Percentiles rank a stretch among this genome's conserved stretches.
phyloP scores from a whole-genome alignment of 345 rosid genomes.

The Brassica carinata region DNA sequence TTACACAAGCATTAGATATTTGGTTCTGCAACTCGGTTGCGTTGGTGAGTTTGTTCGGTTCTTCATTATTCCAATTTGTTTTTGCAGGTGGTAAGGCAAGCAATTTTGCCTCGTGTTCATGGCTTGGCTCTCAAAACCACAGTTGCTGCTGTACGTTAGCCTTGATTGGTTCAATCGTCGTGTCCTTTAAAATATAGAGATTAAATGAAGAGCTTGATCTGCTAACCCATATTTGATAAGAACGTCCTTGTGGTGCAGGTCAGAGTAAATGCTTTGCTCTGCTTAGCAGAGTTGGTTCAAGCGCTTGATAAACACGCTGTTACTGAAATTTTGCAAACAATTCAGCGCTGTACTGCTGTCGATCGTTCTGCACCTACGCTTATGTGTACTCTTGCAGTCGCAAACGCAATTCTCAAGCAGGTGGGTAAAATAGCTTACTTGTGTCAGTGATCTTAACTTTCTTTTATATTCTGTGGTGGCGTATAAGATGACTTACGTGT shows the following conservation, averaged over 20 bases:
- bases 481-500: conserved; percentile 4
- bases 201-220: conserved; percentile 16
- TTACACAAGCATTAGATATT: conserved; percentile 6
- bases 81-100: conserved; percentile 86
- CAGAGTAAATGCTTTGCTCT: conserved; percentile 88
- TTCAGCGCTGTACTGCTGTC: conserved; percentile 92
- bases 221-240: conserved; percentile 7
- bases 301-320: conserved; percentile 74
- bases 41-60: not conserved
- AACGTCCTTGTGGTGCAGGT: conserved; percentile 54
- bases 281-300: conserved; percentile 76
- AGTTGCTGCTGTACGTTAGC: conserved; percentile 87
- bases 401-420: conserved; percentile 88
- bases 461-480: not conserved
- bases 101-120: conserved; percentile 93
- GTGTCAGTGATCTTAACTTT: not conserved
- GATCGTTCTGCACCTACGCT: conserved; percentile 95
- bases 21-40: conserved; percentile 18
- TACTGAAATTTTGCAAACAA: conserved; percentile 76
- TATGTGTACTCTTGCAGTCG: conserved; percentile 91
- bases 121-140: conserved; percentile 95
- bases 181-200: not conserved
- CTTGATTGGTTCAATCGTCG: conserved; percentile 1
- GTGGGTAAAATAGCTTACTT: conserved; percentile 37
- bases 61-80: conserved; percentile 10